phyloP scores from a whole-genome alignment of 129 eudicot genomes.

The Rutidosis leptorrhynchoides region DNA sequence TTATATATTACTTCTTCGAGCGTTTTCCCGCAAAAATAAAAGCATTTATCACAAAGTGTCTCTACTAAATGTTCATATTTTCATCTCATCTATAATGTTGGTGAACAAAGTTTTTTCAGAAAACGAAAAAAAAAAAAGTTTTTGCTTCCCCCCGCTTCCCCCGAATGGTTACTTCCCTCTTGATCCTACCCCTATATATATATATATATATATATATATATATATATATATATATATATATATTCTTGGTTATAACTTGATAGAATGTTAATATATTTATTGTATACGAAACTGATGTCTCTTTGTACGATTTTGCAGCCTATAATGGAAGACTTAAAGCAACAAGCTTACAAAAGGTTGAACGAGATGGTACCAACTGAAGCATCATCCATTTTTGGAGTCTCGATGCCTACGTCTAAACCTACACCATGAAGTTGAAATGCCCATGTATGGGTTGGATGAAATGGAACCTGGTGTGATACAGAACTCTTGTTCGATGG shows the following conservation, averaged over 20 bases:
- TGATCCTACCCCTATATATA: too few species aligned
- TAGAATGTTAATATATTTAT: background rate
- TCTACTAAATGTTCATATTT: too few species aligned
- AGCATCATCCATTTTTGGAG: slow-evolving; percentile 29
- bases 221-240: too few species aligned
- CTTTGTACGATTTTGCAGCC: background rate
- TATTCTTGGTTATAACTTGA: background rate
- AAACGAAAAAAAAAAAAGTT: too few species aligned
- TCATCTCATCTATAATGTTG: too few species aligned
- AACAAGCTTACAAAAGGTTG: slow-evolving; percentile 35
- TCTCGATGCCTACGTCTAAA: slow-evolving; percentile 32
- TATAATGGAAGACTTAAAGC: slow-evolving; percentile 48
- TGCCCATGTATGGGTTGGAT: slow-evolving; percentile 15
- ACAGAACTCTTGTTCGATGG: background rate
- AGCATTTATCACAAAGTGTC: too few species aligned
- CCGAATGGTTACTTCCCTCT: too few species aligned
- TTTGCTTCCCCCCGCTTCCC: too few species aligned
- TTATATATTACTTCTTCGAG: too few species aligned
- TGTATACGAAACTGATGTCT: background rate
- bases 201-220: too few species aligned
- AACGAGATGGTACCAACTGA: slow-evolving; percentile 29
- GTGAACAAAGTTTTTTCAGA: too few species aligned
- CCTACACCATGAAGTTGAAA: slow-evolving; percentile 3
- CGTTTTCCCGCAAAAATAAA: too few species aligned
- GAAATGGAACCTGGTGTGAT: slow-evolving; percentile 10